phyloP scores from a whole-genome alignment of 441 rosid genomes.

The Pelargonium fulgidum region DNA sequence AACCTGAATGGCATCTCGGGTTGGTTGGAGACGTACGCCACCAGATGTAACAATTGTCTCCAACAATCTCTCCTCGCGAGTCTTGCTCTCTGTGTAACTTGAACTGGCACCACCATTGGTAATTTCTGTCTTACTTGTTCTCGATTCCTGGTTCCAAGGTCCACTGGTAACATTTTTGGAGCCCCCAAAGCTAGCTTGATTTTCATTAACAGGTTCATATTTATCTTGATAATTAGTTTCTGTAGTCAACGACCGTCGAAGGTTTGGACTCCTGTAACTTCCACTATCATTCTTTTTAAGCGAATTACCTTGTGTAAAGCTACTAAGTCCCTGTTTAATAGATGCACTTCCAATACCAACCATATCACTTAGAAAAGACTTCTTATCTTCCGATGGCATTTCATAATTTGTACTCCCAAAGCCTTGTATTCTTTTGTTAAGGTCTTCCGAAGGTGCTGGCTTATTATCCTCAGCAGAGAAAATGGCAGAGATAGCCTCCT shows the following conservation, averaged over 20 bases:
- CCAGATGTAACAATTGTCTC: slow-evolving; percentile 92
- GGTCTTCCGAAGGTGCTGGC: slow-evolving; percentile 52
- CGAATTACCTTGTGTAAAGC: slow-evolving; percentile 67
- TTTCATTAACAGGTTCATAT: slow-evolving; percentile 65
- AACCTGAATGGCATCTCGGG: slow-evolving; percentile 82
- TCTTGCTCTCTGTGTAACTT: slow-evolving; percentile 49
- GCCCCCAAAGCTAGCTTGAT: slow-evolving; percentile 37
- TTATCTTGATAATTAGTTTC: slow-evolving; percentile 58
- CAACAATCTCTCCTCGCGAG: slow-evolving; percentile 80
- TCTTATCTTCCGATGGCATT: slow-evolving; percentile 70
- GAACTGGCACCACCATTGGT: slow-evolving; percentile 47
- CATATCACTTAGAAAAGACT: slow-evolving; percentile 90
- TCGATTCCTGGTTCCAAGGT: slow-evolving; percentile 52
- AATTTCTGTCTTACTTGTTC: slow-evolving; percentile 32
- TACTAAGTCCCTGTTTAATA: slow-evolving; percentile 85
- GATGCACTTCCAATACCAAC: slow-evolving; percentile 93
- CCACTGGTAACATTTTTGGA: slow-evolving; percentile 46
- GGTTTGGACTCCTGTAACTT: slow-evolving; percentile 79
- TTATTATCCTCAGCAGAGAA: slow-evolving; percentile 70
- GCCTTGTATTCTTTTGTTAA: slow-evolving; percentile 77
- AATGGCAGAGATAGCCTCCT: slow-evolving; percentile 76
- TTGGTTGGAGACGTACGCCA: slow-evolving; percentile 92
- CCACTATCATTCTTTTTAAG: slow-evolving; percentile 68
- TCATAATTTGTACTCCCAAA: slow-evolving; percentile 83
- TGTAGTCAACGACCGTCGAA: slow-evolving; percentile 72